phyloP scores from a whole-genome alignment of 495 filamentous ascomycete species.

The Lasiosphaeria miniovina region DNA sequence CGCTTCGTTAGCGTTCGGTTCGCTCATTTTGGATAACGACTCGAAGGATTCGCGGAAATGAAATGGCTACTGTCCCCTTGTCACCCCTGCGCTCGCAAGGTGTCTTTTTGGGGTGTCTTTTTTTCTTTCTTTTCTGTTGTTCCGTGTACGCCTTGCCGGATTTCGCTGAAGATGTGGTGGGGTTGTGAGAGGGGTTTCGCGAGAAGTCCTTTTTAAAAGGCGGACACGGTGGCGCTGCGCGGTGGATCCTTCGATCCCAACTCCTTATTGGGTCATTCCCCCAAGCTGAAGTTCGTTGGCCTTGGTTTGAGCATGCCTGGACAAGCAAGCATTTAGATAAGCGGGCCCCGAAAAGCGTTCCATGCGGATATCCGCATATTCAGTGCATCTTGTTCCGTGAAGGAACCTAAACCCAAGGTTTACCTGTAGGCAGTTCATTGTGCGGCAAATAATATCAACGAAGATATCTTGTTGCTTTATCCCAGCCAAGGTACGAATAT shows the following conservation, averaged over 20 bases:
- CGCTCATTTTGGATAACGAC: slow-evolving; percentile 69
- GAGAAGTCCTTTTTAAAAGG: slow-evolving; percentile 22
- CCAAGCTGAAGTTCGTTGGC: slow-evolving; percentile 11
- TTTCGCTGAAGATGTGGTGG: slow-evolving; percentile 28
- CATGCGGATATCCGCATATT: too few relatives aligned
- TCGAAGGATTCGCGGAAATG: slow-evolving; percentile 13
- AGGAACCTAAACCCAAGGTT: too few relatives aligned
- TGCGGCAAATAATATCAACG: too few relatives aligned
- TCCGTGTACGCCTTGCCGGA: slow-evolving; percentile 9
- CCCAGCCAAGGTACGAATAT: too few relatives aligned
- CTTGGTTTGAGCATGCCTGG: neutral
- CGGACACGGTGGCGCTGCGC: slow-evolving; percentile 14
- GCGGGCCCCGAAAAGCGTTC: too few relatives aligned
- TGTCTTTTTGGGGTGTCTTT: slow-evolving; percentile 14
- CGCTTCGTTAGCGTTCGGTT: slow-evolving; percentile 82
- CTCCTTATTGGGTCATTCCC: slow-evolving; percentile 20
- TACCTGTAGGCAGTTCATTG: too few relatives aligned
- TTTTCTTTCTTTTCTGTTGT: slow-evolving; percentile 10
- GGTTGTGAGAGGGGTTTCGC: slow-evolving; percentile 32
- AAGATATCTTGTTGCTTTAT: too few relatives aligned
- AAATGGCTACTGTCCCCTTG: slow-evolving; percentile 12
- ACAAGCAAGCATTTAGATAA: too few relatives aligned
- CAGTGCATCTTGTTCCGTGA: too few relatives aligned
- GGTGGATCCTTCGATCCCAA: slow-evolving; percentile 10
- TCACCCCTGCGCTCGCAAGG: slow-evolving; percentile 16